Conservation (phyloP, 1,139 yeast genomes). For the Waltiozyma sp. region DNA sequence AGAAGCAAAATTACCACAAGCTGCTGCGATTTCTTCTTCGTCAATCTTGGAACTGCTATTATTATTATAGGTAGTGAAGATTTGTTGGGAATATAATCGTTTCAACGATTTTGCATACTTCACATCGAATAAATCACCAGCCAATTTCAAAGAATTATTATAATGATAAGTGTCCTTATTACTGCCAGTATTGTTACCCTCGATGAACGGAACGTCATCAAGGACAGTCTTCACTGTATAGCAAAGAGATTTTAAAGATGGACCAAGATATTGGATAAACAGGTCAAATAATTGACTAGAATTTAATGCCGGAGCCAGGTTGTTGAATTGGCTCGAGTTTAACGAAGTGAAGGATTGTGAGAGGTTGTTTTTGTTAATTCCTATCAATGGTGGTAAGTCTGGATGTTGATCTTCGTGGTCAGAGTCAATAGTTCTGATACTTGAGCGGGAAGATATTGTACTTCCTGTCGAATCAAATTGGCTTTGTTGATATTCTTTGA, state of each 20-base stretch:
- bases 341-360: background rate
- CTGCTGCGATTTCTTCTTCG: slow-evolving; percentile 75
- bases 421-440: slow-evolving; percentile 3
- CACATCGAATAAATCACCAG: slow-evolving; percentile 41
- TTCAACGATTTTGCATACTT: slow-evolving; percentile 50
- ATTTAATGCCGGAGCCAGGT: slow-evolving; percentile 18
- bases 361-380: background rate
- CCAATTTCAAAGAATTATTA: slow-evolving; percentile 37
- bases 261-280: slow-evolving; percentile 59
- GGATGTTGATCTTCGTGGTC: background rate
- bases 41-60: slow-evolving; percentile 30
- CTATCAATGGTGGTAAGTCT: background rate
- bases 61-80: slow-evolving; percentile 33
- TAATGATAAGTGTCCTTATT: slow-evolving; percentile 32
- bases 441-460: background rate
- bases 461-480: background rate
- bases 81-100: slow-evolving; percentile 46
- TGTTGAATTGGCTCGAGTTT: slow-evolving; percentile 6
- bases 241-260: slow-evolving; percentile 58
- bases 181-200: slow-evolving; percentile 23
- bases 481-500: slow-evolving; percentile 1
- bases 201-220: slow-evolving; percentile 47
- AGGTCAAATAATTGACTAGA: slow-evolving; percentile 48
- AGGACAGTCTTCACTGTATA: slow-evolving; percentile 55
- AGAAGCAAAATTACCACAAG: slow-evolving; percentile 72